Percentiles rank a stretch among this genome's conserved stretches.
phyloP scores from a whole-genome alignment of 768 basidiomycete genomes.

The Leccinum variicolor region DNA sequence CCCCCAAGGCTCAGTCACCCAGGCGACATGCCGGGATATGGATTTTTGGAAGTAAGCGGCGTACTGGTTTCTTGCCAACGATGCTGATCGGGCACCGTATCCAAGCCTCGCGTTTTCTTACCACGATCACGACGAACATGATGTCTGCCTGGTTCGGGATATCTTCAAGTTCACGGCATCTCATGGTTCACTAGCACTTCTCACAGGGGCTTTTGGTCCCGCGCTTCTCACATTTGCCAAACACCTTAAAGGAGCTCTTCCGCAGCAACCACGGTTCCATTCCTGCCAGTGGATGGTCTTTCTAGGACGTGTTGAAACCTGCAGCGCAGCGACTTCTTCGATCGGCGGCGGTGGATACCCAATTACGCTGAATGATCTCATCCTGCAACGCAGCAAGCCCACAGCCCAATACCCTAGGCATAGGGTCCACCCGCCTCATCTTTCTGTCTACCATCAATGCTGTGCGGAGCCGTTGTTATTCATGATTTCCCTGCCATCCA shows the following conservation, averaged over 20 bases:
- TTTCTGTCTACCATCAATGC: constrained; percentile 4
- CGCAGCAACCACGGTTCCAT: constrained; percentile 21
- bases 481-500: constrained; percentile 4
- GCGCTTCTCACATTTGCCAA: constrained; percentile 18
- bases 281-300: constrained; percentile 11
- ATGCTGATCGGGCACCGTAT: constrained; percentile 20
- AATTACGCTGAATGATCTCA: constrained; percentile 18
- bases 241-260: constrained; percentile 10
- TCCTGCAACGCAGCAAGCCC: constrained; percentile 20
- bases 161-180: constrained; percentile 3
- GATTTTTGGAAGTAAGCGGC: constrained; percentile 8
- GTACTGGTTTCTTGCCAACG: constrained; percentile 13
- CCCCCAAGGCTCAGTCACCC: constrained; percentile 21
- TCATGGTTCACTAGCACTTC: constrained; percentile 17
- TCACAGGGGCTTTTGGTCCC: constrained; percentile 14
- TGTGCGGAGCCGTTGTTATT: constrained; percentile 1
- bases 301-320: constrained; percentile 18
- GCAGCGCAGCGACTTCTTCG: constrained; percentile 22
- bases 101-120: constrained; percentile 18
- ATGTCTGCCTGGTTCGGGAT: background rate
- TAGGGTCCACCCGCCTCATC: constrained; percentile 5
- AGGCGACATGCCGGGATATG: constrained; percentile 19
- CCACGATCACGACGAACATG: constrained; percentile 18
- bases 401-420: constrained; percentile 20
- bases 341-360: constrained; percentile 16